Conservation (phyloP, 176 grass and related monocot genomes). For the Triticum dicoccoides region DNA sequence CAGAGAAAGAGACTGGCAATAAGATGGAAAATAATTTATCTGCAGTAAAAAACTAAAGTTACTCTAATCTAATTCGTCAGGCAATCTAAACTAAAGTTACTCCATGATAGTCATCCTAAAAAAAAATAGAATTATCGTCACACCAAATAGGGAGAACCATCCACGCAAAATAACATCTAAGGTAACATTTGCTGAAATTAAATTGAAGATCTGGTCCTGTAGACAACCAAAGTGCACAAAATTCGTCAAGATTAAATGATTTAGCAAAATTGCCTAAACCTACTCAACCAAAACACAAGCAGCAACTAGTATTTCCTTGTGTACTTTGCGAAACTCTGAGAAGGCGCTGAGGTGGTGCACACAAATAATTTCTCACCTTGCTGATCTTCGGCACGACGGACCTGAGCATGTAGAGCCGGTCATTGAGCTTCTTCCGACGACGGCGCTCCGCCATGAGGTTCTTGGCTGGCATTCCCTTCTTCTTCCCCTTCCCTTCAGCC, state of each 20-base stretch:
- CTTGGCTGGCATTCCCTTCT: conserved; percentile 93
- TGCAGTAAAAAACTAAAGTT: not conserved
- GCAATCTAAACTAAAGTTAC: not conserved
- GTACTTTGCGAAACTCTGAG: not conserved
- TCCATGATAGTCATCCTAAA: not conserved
- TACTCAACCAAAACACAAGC: not conserved
- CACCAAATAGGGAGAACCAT: not conserved
- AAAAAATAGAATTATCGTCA: not conserved
- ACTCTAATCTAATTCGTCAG: not conserved
- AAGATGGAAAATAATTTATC: not conserved
- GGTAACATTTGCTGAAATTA: not conserved
- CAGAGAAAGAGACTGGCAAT: not conserved
- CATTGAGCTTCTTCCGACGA: conserved; percentile 97
- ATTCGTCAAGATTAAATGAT: not conserved
- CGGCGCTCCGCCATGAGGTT: conserved; percentile 98
- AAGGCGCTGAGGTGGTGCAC: not conserved
- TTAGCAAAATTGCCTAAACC: not conserved
- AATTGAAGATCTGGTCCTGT: conserved; percentile 7
- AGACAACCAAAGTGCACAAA: not conserved
- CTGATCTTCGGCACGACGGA: conserved; percentile 99
- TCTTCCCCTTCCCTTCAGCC: conserved; percentile 78
- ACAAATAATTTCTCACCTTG: conserved; percentile 70
- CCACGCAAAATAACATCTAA: not conserved
- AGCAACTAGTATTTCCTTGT: not conserved
- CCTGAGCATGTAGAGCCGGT: conserved; percentile 97